Percentiles rank a stretch among this genome's conserved stretches.
These are phyloP conservation scores for Leccinum incarnatum DNA, from an alignment of 768 basidiomycete species.

Conservation along the genomic window DNA sequence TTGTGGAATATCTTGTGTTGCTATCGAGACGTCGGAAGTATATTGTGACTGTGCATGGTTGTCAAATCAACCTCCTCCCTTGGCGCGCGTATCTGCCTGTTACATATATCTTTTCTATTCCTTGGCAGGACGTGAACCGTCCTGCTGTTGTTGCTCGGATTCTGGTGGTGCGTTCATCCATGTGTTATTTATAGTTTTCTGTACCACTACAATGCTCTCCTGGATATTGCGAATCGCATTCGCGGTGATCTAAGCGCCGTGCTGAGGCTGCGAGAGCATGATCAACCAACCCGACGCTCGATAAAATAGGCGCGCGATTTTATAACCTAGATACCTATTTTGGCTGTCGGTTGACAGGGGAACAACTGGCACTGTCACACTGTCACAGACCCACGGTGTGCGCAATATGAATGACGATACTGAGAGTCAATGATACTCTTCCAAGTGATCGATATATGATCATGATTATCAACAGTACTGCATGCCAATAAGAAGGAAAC, in stretches of 20 bases:
- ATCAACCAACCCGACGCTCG: background rate
- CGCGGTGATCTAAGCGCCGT: constrained; percentile 2
- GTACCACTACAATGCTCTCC: constrained; percentile 30
- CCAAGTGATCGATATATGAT: constrained; percentile 13
- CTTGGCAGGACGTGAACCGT: constrained; percentile 23
- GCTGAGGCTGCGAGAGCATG: background rate
- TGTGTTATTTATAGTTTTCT: constrained; percentile 38
- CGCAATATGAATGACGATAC: constrained; percentile 3
- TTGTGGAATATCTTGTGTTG: constrained; percentile 35
- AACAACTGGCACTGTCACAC: background rate
- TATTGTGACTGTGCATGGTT: constrained; percentile 26
- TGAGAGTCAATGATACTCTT: constrained; percentile 4
- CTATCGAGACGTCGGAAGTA: constrained; percentile 29
- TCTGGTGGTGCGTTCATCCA: constrained; percentile 21
- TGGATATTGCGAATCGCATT: constrained; percentile 17
- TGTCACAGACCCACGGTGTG: background rate
- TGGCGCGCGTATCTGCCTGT: constrained; percentile 17
- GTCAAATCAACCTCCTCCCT: constrained; percentile 14
- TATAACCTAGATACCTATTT: constrained; percentile 6
- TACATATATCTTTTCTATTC: constrained; percentile 31
- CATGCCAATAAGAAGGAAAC: constrained; percentile 12
- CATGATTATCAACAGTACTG: constrained; percentile 11
- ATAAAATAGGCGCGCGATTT: constrained; percentile 17
- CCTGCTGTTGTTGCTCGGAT: constrained; percentile 28
- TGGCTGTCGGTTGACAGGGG: constrained; percentile 1